Evolutionary conservation across 345 rosid species (phyloP).

Genomic region (Brassica nigra): DNA sequence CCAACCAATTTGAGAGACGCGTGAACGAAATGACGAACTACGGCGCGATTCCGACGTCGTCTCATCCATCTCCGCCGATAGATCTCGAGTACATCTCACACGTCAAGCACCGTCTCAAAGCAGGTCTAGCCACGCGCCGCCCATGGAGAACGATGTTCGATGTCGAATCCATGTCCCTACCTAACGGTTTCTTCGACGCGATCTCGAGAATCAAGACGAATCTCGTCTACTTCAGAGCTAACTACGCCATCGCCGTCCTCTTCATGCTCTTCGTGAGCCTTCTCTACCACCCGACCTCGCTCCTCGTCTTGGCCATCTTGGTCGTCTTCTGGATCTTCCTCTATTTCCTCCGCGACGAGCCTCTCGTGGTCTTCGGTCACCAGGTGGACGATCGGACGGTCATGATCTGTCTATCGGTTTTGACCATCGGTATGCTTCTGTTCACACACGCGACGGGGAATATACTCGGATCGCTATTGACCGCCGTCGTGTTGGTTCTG

Average conservation of each 20-base stretch:
- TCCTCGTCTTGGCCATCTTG: constrained; percentile 63
- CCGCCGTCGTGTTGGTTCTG: constrained; percentile 54
- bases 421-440: constrained; percentile 65
- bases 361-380: constrained; percentile 51
- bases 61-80: constrained; percentile 44
- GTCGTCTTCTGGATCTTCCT: constrained; percentile 70
- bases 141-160: constrained; percentile 77
- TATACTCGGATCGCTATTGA: constrained; percentile 53
- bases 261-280: constrained; percentile 65
- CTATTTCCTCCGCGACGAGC: constrained; percentile 81
- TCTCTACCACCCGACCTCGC: constrained; percentile 76
- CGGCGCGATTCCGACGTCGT: constrained; percentile 81
- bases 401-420: constrained; percentile 47
- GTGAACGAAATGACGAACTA: constrained; percentile 55
- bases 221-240: constrained; percentile 57
- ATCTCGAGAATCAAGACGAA: constrained; percentile 54
- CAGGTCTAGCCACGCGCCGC: constrained; percentile 61
- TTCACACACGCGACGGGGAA: constrained; percentile 65
- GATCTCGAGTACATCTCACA: constrained; percentile 65
- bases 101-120: constrained; percentile 63
- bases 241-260: constrained; percentile 65
- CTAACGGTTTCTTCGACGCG: constrained; percentile 49
- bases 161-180: constrained; percentile 45
- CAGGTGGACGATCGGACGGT: constrained; percentile 67
- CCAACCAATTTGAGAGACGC: background rate